Percentiles rank a stretch among this genome's conserved stretches.
These are phyloP conservation scores for Rachicladosporium sp. DNA, from an alignment of 2,329 filamentous ascomycete species.

Conservation along the genomic window DNA sequence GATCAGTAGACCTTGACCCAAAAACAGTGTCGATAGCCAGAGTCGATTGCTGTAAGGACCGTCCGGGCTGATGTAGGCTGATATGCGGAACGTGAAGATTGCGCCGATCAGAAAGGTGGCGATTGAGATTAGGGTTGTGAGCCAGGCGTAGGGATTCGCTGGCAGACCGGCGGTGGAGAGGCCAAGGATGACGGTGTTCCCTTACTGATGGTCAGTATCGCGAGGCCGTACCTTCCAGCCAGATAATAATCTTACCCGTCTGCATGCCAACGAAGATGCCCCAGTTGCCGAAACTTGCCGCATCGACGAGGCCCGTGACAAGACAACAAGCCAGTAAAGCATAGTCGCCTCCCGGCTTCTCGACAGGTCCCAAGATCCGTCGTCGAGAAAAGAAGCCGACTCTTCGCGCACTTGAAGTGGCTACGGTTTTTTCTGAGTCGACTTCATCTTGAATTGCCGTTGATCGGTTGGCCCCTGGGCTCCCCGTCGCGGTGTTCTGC, in stretches of 20 bases:
- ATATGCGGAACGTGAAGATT: slow-evolving; percentile 31
- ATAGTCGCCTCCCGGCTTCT: slow-evolving; percentile 19
- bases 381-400: slow-evolving; percentile 15
- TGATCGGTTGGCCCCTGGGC: too few species aligned
- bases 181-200: slow-evolving; percentile 53
- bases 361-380: slow-evolving; percentile 18
- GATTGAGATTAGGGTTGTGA: slow-evolving; percentile 43
- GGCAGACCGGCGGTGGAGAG: slow-evolving; percentile 44
- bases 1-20: slow-evolving; percentile 40
- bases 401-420: too few species aligned
- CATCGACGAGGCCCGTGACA: slow-evolving; percentile 36
- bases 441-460: too few species aligned
- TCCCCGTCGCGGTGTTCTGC: too few species aligned
- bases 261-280: slow-evolving; percentile 42
- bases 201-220: slow-evolving; percentile 19
- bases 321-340: slow-evolving; percentile 31
- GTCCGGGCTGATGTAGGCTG: slow-evolving; percentile 24
- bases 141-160: slow-evolving; percentile 41
- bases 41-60: slow-evolving; percentile 19
- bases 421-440: too few species aligned
- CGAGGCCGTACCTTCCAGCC: not conserved
- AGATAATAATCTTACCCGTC: slow-evolving; percentile 27
- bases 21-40: slow-evolving; percentile 37
- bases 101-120: slow-evolving; percentile 42
- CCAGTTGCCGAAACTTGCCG: slow-evolving; percentile 36